Evolutionary conservation across 192 early-diverging fungal genomes (phyloP), one percentile per base, ranked within the genome.

Genomic region (Umbelopsis isabellina): DNA sequence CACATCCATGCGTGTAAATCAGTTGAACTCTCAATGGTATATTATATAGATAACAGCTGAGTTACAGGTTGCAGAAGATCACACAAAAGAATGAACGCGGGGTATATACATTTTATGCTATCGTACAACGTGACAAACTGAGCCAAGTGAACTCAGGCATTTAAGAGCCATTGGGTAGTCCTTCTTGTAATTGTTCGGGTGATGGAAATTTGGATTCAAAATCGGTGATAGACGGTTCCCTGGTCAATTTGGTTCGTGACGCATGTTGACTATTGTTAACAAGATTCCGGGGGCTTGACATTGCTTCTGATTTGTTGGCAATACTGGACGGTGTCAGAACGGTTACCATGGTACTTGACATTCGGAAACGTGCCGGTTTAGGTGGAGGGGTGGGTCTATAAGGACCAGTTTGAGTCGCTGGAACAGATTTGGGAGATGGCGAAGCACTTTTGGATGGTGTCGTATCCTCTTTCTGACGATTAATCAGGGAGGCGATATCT

Each of bases 351-450:
- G 58, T 30, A 23, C 44, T 44, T 35, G 47, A 53, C 20, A 72
- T 48, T 35, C 76, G 71, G 68, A 78, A 78, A 12, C 76, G 68
- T 13, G 76, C 76, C 2, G 76, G 76, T 46, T 78, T 78, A 2
- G 76, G 76, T 18, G 76, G 76, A 0, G 76, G 71, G 48, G 49
- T 71, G 0, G 74, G 74, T 18, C 65, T 35, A 21, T 45, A 68
- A 16, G 66, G 51, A 8, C 35, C 47, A 25, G 25, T 61, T 35
- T 61, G 55, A 12, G 27, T 35, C 12, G 25, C 27, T 4, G 55
- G 55, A 7, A 61, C 12, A 13, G 55, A 16, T 61, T 37, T 25
- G 16, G 55, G 55, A 61, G 55, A 61, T 35, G 25, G 12, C 25
- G 55, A 27, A 5, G 18, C 16, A 41, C 37, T 41, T 41, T 41